Percentiles rank a stretch among this genome's conserved stretches.
Evolutionary conservation across 768 basidiomycete genomes (phyloP).

Genomic region (Tephrocybe sp.): DNA sequence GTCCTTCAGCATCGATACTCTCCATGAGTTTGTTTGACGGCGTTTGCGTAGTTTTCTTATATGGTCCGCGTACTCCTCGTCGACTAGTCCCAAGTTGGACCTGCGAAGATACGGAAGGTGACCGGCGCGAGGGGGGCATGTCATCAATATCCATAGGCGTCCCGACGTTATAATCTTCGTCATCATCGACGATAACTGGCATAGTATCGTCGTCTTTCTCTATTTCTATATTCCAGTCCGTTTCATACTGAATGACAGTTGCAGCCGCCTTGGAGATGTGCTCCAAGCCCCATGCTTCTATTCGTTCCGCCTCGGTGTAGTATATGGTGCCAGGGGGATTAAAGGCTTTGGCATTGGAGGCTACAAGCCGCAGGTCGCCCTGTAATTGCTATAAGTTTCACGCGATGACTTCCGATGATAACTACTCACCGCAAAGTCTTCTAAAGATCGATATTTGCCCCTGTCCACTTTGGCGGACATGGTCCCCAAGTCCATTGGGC

Average conservation of each 20-base stretch:
- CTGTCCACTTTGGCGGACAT: constrained; percentile 76
- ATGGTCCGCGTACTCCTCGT: constrained; percentile 52
- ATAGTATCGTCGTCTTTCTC: constrained; percentile 62
- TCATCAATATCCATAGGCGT: constrained; percentile 51
- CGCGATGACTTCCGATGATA: constrained; percentile 2
- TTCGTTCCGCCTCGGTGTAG: constrained; percentile 67
- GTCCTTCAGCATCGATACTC: constrained; percentile 66
- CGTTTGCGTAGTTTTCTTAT: constrained; percentile 39
- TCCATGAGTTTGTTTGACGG: constrained; percentile 32
- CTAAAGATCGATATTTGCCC: constrained; percentile 77
- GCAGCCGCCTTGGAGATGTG: constrained; percentile 70
- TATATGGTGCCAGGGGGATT: constrained; percentile 78
- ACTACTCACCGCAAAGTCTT: constrained; percentile 70
- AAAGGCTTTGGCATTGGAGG: constrained; percentile 71
- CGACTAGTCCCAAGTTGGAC: constrained; percentile 36
- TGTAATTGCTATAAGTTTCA: constrained; percentile 23
- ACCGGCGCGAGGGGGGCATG: constrained; percentile 36
- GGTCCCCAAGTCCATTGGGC: constrained; percentile 92
- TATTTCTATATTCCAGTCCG: constrained; percentile 82
- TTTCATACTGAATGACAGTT: constrained; percentile 80
- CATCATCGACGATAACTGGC: constrained; percentile 38
- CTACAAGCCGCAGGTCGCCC: constrained; percentile 74
- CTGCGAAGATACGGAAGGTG: constrained; percentile 46
- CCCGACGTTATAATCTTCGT: constrained; percentile 32
- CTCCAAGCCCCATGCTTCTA: constrained; percentile 71